Evolutionary conservation across 352 stramenopile genomes (phyloP).

Genomic region (Phytophthora crassamura): DNA sequence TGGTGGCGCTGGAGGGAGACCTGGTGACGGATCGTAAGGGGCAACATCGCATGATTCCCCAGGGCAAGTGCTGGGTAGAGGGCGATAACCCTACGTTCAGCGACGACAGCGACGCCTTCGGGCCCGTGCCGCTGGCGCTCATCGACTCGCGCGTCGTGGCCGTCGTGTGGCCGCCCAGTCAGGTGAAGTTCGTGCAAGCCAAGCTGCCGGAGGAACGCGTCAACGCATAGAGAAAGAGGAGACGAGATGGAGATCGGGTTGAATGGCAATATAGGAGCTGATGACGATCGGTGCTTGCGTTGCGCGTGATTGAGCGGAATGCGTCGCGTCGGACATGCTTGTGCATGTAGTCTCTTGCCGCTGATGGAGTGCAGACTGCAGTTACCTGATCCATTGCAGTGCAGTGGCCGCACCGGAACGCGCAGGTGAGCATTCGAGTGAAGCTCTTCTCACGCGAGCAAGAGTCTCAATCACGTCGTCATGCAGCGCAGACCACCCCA

Average conservation of each 20-base stretch:
- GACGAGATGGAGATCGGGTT: conserved; percentile 1
- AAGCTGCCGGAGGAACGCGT: conserved; percentile 60
- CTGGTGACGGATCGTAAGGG: conserved; percentile 62
- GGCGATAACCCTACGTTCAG: conserved; percentile 80
- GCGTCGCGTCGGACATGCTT: not conserved
- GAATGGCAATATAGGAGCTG: conserved; percentile 10
- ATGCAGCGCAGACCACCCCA: not conserved
- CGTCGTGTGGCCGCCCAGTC: conserved; percentile 77
- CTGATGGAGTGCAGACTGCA: too few species aligned
- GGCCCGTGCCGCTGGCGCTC: conserved; percentile 78
- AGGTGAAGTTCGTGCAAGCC: conserved; percentile 66
- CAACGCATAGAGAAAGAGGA: conserved; percentile 44
- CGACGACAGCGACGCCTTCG: conserved; percentile 83
- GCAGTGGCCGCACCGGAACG: conserved; percentile 16
- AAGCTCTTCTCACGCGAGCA: too few species aligned
- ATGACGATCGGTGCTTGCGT: conserved; percentile 13
- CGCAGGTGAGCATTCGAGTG: conserved; percentile 19
- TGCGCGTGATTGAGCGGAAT: conserved; percentile 16
- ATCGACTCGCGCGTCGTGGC: conserved; percentile 81
- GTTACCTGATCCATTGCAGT: too few species aligned
- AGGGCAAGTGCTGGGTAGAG: conserved; percentile 88
- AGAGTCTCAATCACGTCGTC: too few species aligned
- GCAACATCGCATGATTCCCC: conserved; percentile 49
- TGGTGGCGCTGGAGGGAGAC: conserved; percentile 81
- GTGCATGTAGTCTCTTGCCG: not conserved